Base-by-base conservation (phyloP, 805 yeast species). In the Ogataea nonfermentans region DNA sequence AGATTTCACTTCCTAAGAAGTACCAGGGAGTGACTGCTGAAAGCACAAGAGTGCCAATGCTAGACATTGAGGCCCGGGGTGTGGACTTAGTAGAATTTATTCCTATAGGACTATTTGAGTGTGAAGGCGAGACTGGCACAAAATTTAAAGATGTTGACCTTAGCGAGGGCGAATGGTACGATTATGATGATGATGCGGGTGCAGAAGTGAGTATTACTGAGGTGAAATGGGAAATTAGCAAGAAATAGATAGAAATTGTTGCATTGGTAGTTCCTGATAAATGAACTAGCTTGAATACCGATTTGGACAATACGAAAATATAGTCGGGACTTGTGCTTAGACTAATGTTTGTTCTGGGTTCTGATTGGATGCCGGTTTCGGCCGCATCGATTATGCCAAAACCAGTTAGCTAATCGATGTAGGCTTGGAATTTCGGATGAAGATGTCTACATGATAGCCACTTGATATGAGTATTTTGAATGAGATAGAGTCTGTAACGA, bases 121-220 rank as follows among this genome's bases (percentile, higher is more conserved):
- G 84, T 40, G 64, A 56, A 28, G 84, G 85, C 9, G 68, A 63
- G 5, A 24, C 37, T 1, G 61, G 65, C 9, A 68, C 83, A 8
- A 61, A 57, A 37, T 86, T 84, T 54, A 55, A 56, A 5, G 86
- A 84, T 20, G 74, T 88, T 17, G 93, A 84, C 40, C 66, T 89
- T 20, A 74, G 70, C 25, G 96, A 86, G 17, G 79, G 77, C 37
- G 98, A 93, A 57, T 90, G 96, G 90, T 93, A 81, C 57, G 99
- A 93, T 54, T 93, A 90, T 57, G 98, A 93, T 59, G 98, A 93
- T 41, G 76, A 79, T 49, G 81, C 84, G 6, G 76, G 78, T 9
- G 76, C 68, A 29, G 97, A 91, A 61, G 96, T 89, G 13, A 78
- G 90, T 15, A 74, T 93, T 11, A 79, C 84, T 1, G 90, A 86